Evolutionary conservation across 352 stramenopile species (phyloP).

Genomic region (Phytopythium ostracodes): DNA sequence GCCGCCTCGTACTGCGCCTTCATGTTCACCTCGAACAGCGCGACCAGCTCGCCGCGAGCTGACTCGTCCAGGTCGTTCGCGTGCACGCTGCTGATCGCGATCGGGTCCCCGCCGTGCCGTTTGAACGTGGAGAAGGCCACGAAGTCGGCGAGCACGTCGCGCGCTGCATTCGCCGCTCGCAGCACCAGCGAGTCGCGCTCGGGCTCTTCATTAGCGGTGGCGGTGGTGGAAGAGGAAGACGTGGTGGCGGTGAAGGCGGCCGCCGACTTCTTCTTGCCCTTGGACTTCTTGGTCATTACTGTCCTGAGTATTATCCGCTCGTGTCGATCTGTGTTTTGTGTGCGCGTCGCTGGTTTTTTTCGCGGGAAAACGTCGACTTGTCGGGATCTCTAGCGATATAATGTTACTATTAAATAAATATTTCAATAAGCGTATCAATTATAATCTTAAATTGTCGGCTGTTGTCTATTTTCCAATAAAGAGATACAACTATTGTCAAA

Average conservation of each 20-base stretch:
- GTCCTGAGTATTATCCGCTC: not conserved
- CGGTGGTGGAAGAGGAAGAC: not conserved
- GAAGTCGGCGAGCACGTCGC: slow-evolving; percentile 62
- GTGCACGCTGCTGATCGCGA: slow-evolving; percentile 38
- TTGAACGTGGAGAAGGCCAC: slow-evolving; percentile 47
- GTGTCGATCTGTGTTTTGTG: not conserved
- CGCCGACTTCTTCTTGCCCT: slow-evolving; percentile 11
- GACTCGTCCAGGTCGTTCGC: slow-evolving; percentile 28
- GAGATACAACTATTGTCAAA: not conserved
- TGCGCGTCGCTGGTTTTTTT: not conserved
- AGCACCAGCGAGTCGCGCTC: slow-evolving; percentile 20
- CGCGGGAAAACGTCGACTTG: not conserved
- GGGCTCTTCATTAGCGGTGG: not conserved
- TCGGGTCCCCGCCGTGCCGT: slow-evolving; percentile 36
- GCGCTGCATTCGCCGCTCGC: slow-evolving; percentile 42
- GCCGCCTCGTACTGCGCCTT: slow-evolving; percentile 82
- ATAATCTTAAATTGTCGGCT: not conserved
- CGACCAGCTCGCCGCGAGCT: slow-evolving; percentile 34
- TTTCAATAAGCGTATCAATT: not conserved
- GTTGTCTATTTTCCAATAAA: not conserved
- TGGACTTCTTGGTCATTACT: slow-evolving; percentile 25
- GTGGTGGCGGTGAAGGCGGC: not conserved
- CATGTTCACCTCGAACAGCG: slow-evolving; percentile 93
- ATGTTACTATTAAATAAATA: not conserved
- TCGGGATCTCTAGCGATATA: not conserved